Percentiles rank a stretch among this genome's conserved stretches.
These are phyloP conservation scores for Spatholobus suberectus DNA, from an alignment of 306 rosid genomes.

Conservation along the genomic window DNA sequence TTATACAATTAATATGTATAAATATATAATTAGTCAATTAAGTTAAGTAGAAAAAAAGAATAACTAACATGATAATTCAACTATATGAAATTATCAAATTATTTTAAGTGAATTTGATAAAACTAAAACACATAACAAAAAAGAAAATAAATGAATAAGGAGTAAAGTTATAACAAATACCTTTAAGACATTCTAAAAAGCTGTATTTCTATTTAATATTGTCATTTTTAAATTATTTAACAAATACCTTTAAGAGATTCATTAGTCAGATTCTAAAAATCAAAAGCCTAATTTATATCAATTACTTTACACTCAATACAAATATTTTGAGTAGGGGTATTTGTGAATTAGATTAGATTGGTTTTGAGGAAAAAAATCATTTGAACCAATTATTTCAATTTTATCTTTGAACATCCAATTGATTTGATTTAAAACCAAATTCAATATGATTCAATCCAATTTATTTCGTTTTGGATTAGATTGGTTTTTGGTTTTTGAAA, in stretches of 20 bases:
- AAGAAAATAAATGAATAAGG: not conserved
- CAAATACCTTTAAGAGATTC: not conserved
- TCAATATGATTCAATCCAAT: too few relatives aligned
- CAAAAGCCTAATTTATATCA: not conserved
- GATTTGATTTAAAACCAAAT: too few relatives aligned
- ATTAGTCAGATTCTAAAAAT: not conserved
- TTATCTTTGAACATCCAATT: too few relatives aligned
- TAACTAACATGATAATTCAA: not conserved
- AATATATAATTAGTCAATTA: not conserved
- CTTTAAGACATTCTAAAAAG: not conserved
- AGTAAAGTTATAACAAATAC: not conserved
- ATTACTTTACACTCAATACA: not conserved
- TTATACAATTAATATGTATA: not conserved
- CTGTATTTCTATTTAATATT: not conserved
- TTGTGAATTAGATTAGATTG: too few relatives aligned
- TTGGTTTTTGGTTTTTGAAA: too few relatives aligned
- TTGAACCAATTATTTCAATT: too few relatives aligned
- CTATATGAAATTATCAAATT: not conserved
- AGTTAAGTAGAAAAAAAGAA: too few relatives aligned
- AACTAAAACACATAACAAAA: too few relatives aligned
- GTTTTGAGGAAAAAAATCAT: too few relatives aligned
- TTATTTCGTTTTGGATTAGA: too few relatives aligned
- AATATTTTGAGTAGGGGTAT: too few relatives aligned
- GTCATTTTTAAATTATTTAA: too few relatives aligned
- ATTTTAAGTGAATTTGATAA: not conserved